Conservation (phyloP, 139 green algal species). For the Chlamydomonas sp. region DNA sequence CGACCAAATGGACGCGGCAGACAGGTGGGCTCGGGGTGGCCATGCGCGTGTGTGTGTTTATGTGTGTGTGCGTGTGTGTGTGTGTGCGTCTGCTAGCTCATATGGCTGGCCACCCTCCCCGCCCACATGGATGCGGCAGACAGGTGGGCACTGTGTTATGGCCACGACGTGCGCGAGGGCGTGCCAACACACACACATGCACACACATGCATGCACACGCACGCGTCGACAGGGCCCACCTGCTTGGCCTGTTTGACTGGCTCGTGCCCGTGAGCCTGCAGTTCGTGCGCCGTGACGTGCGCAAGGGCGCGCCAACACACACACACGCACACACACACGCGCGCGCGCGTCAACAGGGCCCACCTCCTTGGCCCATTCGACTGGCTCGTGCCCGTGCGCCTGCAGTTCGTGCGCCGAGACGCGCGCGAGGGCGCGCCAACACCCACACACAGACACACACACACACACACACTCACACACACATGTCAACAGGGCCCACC, state of each 20-base stretch:
- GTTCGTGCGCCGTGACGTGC: constrained; percentile 50
- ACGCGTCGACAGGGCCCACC: constrained; percentile 24
- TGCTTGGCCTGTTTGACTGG: constrained; percentile 60
- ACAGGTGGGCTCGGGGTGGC: too few species aligned
- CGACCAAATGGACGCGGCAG: too few species aligned
- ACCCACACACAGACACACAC: too few species aligned
- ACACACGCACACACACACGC: too few species aligned
- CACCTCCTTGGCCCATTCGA: constrained; percentile 56
- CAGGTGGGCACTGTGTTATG: not conserved
- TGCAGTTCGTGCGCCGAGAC: constrained; percentile 56
- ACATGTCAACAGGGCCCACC: constrained; percentile 24
- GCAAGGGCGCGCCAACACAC: constrained; percentile 44
- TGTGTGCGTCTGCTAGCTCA: too few species aligned
- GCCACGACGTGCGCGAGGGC: constrained; percentile 41
- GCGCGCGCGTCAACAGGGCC: too few species aligned
- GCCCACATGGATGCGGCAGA: constrained; percentile 22
- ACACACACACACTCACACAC: too few species aligned
- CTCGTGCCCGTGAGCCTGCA: constrained; percentile 54
- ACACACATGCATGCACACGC: too few species aligned
- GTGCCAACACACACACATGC: too few species aligned
- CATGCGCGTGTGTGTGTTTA: too few species aligned
- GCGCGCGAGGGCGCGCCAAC: constrained; percentile 49
- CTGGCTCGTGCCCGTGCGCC: constrained; percentile 54
- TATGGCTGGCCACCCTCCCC: constrained; percentile 50
- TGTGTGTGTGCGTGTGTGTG: too few species aligned